These are phyloP conservation scores for Marasmius oreades DNA, from an alignment of 1,284 basidiomycete genomes.

Conservation along the genomic window DNA sequence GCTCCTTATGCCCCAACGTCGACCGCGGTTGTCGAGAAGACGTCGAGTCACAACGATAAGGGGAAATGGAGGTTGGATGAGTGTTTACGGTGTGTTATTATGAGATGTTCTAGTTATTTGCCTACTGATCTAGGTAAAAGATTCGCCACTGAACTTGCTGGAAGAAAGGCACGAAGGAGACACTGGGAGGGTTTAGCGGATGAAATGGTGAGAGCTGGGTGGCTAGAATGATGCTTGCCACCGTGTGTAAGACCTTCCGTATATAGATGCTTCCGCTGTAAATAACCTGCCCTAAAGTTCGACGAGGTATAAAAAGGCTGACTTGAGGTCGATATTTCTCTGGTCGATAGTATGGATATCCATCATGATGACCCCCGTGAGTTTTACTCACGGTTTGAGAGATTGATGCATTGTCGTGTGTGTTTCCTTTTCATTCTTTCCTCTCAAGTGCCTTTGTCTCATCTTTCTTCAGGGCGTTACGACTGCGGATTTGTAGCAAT, in stretches of 20 bases:
- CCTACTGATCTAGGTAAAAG: conserved; percentile 28
- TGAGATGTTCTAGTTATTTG: neutral
- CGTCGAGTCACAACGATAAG: conserved; percentile 37
- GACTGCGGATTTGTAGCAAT: no score
- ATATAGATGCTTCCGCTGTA: neutral
- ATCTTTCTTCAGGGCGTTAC: no score
- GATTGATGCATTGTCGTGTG: no score
- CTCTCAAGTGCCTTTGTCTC: no score
- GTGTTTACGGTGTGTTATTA: conserved; percentile 56
- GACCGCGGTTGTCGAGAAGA: conserved; percentile 28
- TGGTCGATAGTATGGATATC: no score
- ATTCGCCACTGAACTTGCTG: conserved; percentile 75
- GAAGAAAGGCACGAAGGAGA: conserved; percentile 57
- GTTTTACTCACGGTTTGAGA: no score
- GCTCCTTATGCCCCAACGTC: conserved; percentile 67
- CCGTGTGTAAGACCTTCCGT: no score
- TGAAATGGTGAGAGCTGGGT: conserved; percentile 69
- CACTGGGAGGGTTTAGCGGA: conserved; percentile 64
- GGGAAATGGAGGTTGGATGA: conserved; percentile 71
- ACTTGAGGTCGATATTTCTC: no score
- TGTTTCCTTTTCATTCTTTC: no score
- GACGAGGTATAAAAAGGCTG: neutral
- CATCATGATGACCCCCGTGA: no score
- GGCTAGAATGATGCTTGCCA: conserved; percentile 62
- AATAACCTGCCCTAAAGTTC: neutral